Evolutionary conservation across 768 basidiomycete genomes (phyloP).

Genomic region (Lactarius hengduanensis): DNA sequence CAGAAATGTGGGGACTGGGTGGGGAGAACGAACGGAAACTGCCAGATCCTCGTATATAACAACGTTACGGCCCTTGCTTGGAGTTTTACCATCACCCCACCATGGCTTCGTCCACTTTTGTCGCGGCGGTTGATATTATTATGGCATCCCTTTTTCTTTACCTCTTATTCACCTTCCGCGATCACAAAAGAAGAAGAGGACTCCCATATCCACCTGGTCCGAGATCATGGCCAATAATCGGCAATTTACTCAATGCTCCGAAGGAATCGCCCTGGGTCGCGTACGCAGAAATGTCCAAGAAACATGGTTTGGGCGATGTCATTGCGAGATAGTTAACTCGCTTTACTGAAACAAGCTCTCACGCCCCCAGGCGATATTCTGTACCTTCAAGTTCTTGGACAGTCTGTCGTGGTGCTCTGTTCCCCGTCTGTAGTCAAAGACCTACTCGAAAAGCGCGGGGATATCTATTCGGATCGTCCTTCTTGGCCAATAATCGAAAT

Average conservation of each 20-base stretch:
- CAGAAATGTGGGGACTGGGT: no score
- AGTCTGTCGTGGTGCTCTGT: conserved; percentile 50
- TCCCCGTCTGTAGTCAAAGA: conserved; percentile 45
- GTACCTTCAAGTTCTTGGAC: conserved; percentile 41
- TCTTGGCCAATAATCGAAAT: background rate
- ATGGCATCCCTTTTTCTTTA: background rate
- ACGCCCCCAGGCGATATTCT: conserved; percentile 3
- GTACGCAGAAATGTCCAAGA: conserved; percentile 10
- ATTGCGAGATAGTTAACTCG: no score
- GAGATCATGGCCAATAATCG: conserved; percentile 4
- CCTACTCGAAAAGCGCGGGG: conserved; percentile 52
- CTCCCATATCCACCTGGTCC: conserved; percentile 19
- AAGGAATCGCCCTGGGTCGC: background rate
- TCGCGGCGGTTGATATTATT: background rate
- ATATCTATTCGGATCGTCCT: conserved; percentile 27
- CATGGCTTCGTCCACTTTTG: no score
- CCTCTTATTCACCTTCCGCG: background rate
- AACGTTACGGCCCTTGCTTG: no score
- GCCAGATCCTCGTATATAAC: no score
- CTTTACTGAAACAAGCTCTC: background rate
- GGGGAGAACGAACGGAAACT: no score
- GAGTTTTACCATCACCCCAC: no score
- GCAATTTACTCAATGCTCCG: conserved; percentile 10
- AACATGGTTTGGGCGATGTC: conserved; percentile 1
- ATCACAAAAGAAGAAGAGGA: conserved; percentile 6